phyloP scores from a whole-genome alignment of 192 early-diverging fungal species.

The Rhizophagus sp. region DNA sequence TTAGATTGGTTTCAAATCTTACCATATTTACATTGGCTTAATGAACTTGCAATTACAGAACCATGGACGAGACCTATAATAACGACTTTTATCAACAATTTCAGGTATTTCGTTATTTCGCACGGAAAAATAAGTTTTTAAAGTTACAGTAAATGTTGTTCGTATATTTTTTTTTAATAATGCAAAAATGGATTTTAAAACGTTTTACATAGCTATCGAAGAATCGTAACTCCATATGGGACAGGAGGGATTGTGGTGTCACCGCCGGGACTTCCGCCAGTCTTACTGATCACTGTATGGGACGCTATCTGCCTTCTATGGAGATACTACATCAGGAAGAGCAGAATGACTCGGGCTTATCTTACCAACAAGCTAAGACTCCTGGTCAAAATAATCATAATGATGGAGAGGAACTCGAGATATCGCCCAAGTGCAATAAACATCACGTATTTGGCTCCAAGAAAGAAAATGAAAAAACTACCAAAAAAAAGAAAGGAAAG shows the following conservation, averaged over 20 bases:
- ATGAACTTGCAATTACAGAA: no score
- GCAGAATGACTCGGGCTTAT: constrained; percentile 6
- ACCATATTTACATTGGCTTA: no score
- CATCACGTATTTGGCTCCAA: not conserved
- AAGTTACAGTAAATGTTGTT: no score
- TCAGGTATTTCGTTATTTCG: no score
- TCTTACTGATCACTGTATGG: not conserved
- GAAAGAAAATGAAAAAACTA: not conserved
- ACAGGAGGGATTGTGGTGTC: not conserved
- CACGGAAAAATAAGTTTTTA: no score
- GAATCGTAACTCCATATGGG: not conserved
- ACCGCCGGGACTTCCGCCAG: no score
- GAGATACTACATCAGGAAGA: not conserved
- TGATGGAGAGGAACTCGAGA: not conserved
- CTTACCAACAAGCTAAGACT: not conserved
- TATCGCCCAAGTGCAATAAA: not conserved
- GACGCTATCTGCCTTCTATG: not conserved
- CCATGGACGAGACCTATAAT: no score
- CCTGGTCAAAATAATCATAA: not conserved
- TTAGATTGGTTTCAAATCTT: no score
- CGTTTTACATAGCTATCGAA: constrained; percentile 4
- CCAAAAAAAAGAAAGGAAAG: not conserved
- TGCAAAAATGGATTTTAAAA: no score
- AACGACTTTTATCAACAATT: no score
- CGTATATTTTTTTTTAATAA: no score